Evolutionary conservation across 1,139 yeast genomes (phyloP).

Genomic region (Diutina catenulata): DNA sequence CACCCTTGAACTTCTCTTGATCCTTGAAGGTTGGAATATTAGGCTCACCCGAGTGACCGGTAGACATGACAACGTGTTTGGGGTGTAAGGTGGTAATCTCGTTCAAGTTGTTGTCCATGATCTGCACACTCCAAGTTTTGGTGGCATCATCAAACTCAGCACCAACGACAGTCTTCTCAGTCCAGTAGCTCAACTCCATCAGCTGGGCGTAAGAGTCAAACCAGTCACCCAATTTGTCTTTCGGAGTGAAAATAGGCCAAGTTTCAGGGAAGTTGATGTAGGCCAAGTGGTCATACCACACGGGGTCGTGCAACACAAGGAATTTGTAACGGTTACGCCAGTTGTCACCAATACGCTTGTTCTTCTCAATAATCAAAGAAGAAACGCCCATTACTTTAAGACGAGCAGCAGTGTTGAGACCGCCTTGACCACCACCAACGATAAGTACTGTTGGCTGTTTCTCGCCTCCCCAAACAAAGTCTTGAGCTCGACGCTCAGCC

Average conservation of each 20-base stretch:
- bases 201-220: slow-evolving; percentile 26
- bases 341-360: slow-evolving; percentile 27
- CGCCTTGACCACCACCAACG: slow-evolving; percentile 36
- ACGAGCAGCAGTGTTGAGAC: slow-evolving; percentile 28
- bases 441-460: slow-evolving; percentile 27
- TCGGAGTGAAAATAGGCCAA: slow-evolving; percentile 31
- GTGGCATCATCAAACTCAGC: slow-evolving; percentile 18
- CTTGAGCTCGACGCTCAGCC: slow-evolving; percentile 16
- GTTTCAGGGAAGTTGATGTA: slow-evolving; percentile 26
- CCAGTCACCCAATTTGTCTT: slow-evolving; percentile 31
- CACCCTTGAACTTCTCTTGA: slow-evolving; percentile 24
- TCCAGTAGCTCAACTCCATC: slow-evolving; percentile 28
- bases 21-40: slow-evolving; percentile 25
- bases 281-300: slow-evolving; percentile 28
- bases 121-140: slow-evolving; percentile 20
- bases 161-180: slow-evolving; percentile 17
- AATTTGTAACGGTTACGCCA: slow-evolving; percentile 34
- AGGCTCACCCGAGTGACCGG: slow-evolving; percentile 33
- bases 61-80: slow-evolving; percentile 25
- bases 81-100: slow-evolving; percentile 12
- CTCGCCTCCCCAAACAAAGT: slow-evolving; percentile 14
- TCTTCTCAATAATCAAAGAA: slow-evolving; percentile 24
- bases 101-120: slow-evolving; percentile 13
- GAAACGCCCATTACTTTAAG: slow-evolving; percentile 26
- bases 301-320: slow-evolving; percentile 32